These are phyloP conservation scores for Ophiosphaerella herpotricha DNA, from an alignment of 2,329 filamentous ascomycete species.

Conservation along the genomic window DNA sequence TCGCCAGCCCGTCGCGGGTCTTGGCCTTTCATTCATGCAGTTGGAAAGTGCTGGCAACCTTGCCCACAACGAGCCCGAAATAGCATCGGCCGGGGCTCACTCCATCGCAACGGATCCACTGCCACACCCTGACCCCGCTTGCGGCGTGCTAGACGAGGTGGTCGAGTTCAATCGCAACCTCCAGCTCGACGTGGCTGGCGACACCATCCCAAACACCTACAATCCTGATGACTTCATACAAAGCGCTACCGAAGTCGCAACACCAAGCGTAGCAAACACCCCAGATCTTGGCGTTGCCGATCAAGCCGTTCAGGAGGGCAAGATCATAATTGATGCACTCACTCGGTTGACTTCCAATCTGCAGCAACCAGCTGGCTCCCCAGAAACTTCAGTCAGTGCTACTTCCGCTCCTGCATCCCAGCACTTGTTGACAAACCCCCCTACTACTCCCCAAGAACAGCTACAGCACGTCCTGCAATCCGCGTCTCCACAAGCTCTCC, in stretches of 20 bases:
- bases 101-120: conserved; percentile 23
- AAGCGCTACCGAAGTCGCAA: conserved; percentile 55
- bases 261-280: conserved; percentile 51
- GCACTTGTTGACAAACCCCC: conserved; percentile 28
- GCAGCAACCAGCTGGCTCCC: conserved; percentile 19
- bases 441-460: conserved; percentile 35
- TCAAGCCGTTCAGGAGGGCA: conserved; percentile 43
- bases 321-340: conserved; percentile 38
- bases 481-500: conserved; percentile 39
- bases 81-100: conserved; percentile 22
- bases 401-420: conserved; percentile 26
- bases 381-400: conserved; percentile 18
- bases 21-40: conserved; percentile 42
- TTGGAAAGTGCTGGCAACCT: conserved; percentile 24
- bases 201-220: conserved; percentile 44
- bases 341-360: conserved; percentile 28
- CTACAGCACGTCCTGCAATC: conserved; percentile 34
- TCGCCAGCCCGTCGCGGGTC: conserved; percentile 30
- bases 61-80: conserved; percentile 26
- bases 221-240: conserved; percentile 48
- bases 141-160: conserved; percentile 30
- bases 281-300: conserved; percentile 45
- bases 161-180: conserved; percentile 38
- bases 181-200: conserved; percentile 37
- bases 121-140: conserved; percentile 17